A percentile compares a stretch with the other conserved stretches of the same genome.
Conservation (phyloP, 148 eudicot species). For the Diospyros kaki region DNA sequence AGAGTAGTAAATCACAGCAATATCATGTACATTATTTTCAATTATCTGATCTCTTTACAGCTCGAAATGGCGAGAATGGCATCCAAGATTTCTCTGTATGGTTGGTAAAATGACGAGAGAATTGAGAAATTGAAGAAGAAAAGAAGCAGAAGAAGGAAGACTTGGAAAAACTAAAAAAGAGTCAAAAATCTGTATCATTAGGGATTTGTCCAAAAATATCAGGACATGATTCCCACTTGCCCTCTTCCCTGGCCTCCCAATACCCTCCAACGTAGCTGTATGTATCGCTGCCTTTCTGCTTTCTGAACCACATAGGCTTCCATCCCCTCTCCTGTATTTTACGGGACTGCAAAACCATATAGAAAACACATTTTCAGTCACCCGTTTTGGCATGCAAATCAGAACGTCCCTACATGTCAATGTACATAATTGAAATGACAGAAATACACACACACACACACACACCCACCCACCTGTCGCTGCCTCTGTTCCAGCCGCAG, state of each 20-base stretch:
- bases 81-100: no score
- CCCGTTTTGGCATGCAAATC: not conserved
- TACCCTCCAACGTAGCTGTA: slow-evolving; percentile 27
- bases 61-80: no score
- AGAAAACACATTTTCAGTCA: not conserved
- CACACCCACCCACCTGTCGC: no score
- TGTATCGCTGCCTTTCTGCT: slow-evolving; percentile 9
- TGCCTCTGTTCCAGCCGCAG: slow-evolving; percentile 28
- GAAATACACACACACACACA: not conserved
- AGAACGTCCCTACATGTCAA: not conserved
- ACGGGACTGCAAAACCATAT: slow-evolving; percentile 17
- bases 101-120: no score
- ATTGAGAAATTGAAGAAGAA: no score
- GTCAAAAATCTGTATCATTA: slow-evolving; percentile 12
- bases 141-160: no score
- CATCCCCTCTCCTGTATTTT: slow-evolving; percentile 32
- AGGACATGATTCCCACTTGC: slow-evolving; percentile 31
- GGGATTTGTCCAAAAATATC: slow-evolving; percentile 22
- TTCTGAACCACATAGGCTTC: slow-evolving; percentile 31
- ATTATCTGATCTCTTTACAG: no score
- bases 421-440: not conserved
- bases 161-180: no score
- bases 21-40: no score
- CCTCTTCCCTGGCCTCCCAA: slow-evolving; percentile 30
- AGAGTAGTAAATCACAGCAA: no score